These are phyloP conservation scores for Entomortierella lignicola DNA, from an alignment of 192 early-diverging fungal genomes.

Conservation along the genomic window DNA sequence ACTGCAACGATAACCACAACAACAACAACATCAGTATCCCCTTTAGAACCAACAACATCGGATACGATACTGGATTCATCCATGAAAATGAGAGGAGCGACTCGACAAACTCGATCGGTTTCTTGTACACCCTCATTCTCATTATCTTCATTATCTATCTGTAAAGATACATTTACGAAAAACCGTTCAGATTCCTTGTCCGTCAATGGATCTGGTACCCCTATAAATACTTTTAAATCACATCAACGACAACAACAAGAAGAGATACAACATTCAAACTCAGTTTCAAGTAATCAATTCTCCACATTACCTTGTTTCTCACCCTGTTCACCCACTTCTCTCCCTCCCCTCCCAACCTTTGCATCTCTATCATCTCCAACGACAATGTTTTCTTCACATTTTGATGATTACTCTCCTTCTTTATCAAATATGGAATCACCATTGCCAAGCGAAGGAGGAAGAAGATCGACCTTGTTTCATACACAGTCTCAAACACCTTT, in stretches of 20 bases:
- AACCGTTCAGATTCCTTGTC: neutral
- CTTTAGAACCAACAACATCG: neutral
- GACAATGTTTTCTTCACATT: neutral
- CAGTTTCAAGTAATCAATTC: neutral
- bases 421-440: no score
- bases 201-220: neutral
- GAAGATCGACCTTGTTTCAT: neutral
- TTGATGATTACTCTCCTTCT: neutral
- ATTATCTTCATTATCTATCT: constrained; percentile 13
- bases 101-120: constrained; percentile 29
- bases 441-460: neutral
- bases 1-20: neutral
- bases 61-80: neutral
- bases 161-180: neutral
- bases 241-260: neutral
- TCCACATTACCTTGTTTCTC: neutral
- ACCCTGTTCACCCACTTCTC: constrained; percentile 3
- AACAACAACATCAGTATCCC: neutral
- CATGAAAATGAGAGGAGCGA: neutral
- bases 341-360: constrained; percentile 10
- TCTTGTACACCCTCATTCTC: constrained; percentile 37
- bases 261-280: neutral
- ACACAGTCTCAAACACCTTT: neutral
- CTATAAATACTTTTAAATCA: neutral
- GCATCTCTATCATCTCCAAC: neutral